These are phyloP conservation scores for Leccinum rimulosum DNA, from an alignment of 768 basidiomycete genomes.

Conservation along the genomic window DNA sequence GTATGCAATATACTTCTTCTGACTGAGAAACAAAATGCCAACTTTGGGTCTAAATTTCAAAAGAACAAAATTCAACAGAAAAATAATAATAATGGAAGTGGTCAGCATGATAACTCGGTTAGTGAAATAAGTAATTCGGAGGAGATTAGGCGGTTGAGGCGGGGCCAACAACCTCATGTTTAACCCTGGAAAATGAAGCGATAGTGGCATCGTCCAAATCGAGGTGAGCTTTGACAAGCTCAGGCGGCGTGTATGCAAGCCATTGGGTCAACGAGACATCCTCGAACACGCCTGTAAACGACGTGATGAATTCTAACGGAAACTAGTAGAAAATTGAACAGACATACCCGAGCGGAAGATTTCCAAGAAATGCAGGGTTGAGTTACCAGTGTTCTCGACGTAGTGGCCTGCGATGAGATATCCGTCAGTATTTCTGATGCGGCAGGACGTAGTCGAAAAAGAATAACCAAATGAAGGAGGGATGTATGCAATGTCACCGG, in stretches of 20 bases:
- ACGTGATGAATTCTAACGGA: background rate
- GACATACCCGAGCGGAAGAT: conserved; percentile 53
- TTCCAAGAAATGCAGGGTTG: conserved; percentile 56
- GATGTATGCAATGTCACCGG: conserved; percentile 28
- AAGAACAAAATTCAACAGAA: background rate
- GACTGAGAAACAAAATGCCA: background rate
- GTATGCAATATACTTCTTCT: background rate
- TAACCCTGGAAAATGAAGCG: conserved; percentile 47
- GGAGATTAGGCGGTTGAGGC: background rate
- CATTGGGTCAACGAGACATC: conserved; percentile 60
- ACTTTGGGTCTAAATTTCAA: background rate
- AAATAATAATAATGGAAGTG: conserved; percentile 14
- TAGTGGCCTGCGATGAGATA: conserved; percentile 50
- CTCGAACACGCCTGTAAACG: conserved; percentile 42
- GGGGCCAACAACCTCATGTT: conserved; percentile 46
- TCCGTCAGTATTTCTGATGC: background rate
- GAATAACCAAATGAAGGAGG: conserved; percentile 24
- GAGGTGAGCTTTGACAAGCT: conserved; percentile 62
- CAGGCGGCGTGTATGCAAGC: conserved; percentile 59
- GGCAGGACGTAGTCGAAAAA: background rate
- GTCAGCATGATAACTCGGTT: background rate
- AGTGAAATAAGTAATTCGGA: background rate
- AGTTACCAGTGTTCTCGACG: conserved; percentile 63
- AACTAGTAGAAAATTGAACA: background rate
- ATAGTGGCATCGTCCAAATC: conserved; percentile 51